Percentiles rank a stretch among this genome's conserved stretches.
Conservation (phyloP, 257 asterid genomes). For the Capsicum chinense region DNA sequence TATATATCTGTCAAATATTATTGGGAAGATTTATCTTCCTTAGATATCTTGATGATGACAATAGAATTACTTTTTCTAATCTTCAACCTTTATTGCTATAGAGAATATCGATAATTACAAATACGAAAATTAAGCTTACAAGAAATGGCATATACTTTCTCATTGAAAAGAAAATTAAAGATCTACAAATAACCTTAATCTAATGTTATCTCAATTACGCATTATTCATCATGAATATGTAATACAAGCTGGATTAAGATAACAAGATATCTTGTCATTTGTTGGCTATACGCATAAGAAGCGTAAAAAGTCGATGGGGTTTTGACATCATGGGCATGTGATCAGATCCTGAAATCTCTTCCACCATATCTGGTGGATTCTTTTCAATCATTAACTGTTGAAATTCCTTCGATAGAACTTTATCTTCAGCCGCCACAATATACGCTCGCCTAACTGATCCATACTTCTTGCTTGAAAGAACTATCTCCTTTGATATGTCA, state of each 20-base stretch:
- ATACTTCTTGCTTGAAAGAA: constrained; percentile 29
- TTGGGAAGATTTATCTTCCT: too few relatives aligned
- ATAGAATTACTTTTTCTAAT: too few relatives aligned
- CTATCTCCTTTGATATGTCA: constrained; percentile 29
- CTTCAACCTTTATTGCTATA: too few relatives aligned
- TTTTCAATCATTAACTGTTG: constrained; percentile 42
- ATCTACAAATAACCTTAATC: neutral
- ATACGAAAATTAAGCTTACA: neutral
- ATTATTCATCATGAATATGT: neutral
- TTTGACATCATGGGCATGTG: constrained; percentile 51
- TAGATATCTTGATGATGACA: too few relatives aligned
- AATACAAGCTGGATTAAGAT: neutral
- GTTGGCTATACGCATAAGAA: constrained; percentile 30
- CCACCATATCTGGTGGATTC: constrained; percentile 33
- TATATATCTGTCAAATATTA: too few relatives aligned
- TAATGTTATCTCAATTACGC: neutral
- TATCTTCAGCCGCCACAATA: constrained; percentile 39
- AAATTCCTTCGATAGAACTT: constrained; percentile 23
- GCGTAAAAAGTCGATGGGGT: constrained; percentile 37
- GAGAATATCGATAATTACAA: too few relatives aligned
- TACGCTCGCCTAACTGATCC: constrained; percentile 43
- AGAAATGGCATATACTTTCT: neutral
- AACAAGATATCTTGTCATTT: neutral
- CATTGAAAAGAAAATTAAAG: too few relatives aligned
- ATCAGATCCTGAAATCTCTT: constrained; percentile 42